Base-by-base conservation (phyloP, 176 grass and related monocot species). In the Oryza nivara region DNA sequence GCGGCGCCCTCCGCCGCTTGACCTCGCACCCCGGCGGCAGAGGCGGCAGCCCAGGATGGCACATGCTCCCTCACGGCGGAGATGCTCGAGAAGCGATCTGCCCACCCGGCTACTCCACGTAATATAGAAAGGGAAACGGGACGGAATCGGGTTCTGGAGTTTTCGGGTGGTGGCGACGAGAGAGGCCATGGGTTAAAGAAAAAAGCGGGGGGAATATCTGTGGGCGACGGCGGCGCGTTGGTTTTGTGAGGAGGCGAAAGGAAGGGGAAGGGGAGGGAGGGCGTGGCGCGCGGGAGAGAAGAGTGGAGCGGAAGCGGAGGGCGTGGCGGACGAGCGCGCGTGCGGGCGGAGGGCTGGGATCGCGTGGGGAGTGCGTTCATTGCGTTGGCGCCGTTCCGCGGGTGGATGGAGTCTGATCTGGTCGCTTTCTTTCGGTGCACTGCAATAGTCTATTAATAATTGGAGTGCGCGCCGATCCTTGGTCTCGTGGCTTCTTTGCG, bases 11-110 rank as follows among this genome's bases (percentile, higher is more conserved):
- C 20, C 68, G 84, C 16, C 75, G 46, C 89, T 54, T 74, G 69
- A 3, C 19, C 36, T 22, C n/a, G 80, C 84, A 87, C 69, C 84
- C 80, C 49, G 88, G 88, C 75, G 84, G 88, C 68, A 86, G 84
- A 4, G 84, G 88, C 35, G 88, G 88, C 74, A 28, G n/a, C n/a
- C 58, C 58, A 63, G 58, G 58, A 63, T 23, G 88, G 84, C 88
- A 87, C 89, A 87, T 87, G 84, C 75, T 70, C 11, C 44, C 56
- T 17, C 43, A 26, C 60, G 4, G 56, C 73, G 3, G 58, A 58
- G 5, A 58, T 34, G 74, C 80, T 79, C 9, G 56, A 6, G 20
- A 15, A 56, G 41, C 58, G 58, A n/a, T 23, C 7, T 41, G 40
- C 40, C 40, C 7, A 41, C 40, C 40, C 7, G 40, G 0, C 0